These are phyloP conservation scores for Saxophila tyrrhenica DNA, from an alignment of 495 filamentous ascomycete genomes.

Conservation along the genomic window DNA sequence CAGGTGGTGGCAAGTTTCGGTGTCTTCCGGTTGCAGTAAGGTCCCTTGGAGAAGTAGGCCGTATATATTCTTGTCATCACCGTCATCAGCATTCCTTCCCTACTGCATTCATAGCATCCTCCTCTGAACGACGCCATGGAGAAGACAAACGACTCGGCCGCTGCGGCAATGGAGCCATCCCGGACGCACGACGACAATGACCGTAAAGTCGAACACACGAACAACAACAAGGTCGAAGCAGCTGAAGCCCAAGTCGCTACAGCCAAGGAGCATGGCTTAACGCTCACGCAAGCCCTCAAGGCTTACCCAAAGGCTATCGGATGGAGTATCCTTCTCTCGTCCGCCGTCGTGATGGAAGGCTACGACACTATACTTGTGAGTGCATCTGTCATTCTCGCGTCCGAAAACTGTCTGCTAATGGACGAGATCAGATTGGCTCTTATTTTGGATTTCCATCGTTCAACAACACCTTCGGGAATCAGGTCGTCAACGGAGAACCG, in stretches of 20 bases:
- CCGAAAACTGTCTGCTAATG: not conserved
- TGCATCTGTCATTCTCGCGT: not conserved
- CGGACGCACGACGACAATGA: not conserved
- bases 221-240: not conserved
- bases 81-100: too few relatives aligned
- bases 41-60: too few relatives aligned
- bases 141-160: too few relatives aligned
- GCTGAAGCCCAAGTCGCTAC: slow-evolving; percentile 11
- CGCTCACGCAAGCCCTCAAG: slow-evolving; percentile 8
- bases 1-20: too few relatives aligned
- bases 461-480: slow-evolving; percentile 58
- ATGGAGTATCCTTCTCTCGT: slow-evolving; percentile 31
- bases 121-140: too few relatives aligned
- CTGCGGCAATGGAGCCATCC: too few relatives aligned
- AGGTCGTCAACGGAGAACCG: slow-evolving; percentile 43
- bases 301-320: slow-evolving; percentile 28
- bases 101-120: too few relatives aligned
- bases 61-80: too few relatives aligned
- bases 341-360: slow-evolving; percentile 36
- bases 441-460: slow-evolving; percentile 35
- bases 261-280: slow-evolving; percentile 20
- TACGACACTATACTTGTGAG: slow-evolving; percentile 32
- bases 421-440: slow-evolving; percentile 2
- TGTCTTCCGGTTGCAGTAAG: too few relatives aligned
- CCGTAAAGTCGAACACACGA: not conserved